phyloP scores from a whole-genome alignment of 306 rosid genomes.

The Vigna unguiculata region DNA sequence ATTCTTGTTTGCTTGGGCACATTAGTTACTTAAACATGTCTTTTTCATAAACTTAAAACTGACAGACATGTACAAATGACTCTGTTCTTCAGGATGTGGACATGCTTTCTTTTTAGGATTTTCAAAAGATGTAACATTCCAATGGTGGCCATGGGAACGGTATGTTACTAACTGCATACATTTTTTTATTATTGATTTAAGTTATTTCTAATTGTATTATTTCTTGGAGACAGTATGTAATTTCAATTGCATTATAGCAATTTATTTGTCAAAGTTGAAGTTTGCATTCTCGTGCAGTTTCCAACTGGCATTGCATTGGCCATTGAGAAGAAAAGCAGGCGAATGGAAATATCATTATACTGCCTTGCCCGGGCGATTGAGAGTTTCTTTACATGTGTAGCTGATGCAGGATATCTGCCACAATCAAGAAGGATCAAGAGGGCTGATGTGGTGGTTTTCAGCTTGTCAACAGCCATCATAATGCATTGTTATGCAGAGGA shows the following conservation, averaged over 20 bases:
- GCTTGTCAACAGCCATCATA: slow-evolving; percentile 94
- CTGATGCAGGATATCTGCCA: slow-evolving; percentile 76
- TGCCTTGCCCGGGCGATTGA: slow-evolving; percentile 91
- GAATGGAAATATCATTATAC: slow-evolving; percentile 92
- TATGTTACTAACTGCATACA: slow-evolving; percentile 42
- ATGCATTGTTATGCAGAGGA: slow-evolving; percentile 97
- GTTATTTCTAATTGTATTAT: slow-evolving; percentile 24
- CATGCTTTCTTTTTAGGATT: slow-evolving; percentile 76
- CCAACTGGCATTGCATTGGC: slow-evolving; percentile 72
- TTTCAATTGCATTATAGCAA: neutral
- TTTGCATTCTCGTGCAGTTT: slow-evolving; percentile 60
- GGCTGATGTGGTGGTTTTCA: slow-evolving; percentile 82
- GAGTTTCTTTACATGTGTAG: slow-evolving; percentile 89
- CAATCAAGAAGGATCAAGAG: slow-evolving; percentile 72
- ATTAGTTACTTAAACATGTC: slow-evolving; percentile 18
- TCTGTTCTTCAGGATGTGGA: slow-evolving; percentile 80
- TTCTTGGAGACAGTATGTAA: slow-evolving; percentile 1
- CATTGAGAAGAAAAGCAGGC: slow-evolving; percentile 70
- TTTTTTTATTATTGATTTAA: slow-evolving; percentile 1
- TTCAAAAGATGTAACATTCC: slow-evolving; percentile 80
- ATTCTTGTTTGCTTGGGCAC: slow-evolving; percentile 29
- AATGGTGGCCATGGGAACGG: slow-evolving; percentile 90
- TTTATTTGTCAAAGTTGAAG: slow-evolving; percentile 6
- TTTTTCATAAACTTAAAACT: slow-evolving; percentile 35
- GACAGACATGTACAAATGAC: slow-evolving; percentile 20